A percentile compares a stretch with the other conserved stretches of the same genome.
phyloP scores from a whole-genome alignment of 1,284 basidiomycete species.

The Trametes polyzona region DNA sequence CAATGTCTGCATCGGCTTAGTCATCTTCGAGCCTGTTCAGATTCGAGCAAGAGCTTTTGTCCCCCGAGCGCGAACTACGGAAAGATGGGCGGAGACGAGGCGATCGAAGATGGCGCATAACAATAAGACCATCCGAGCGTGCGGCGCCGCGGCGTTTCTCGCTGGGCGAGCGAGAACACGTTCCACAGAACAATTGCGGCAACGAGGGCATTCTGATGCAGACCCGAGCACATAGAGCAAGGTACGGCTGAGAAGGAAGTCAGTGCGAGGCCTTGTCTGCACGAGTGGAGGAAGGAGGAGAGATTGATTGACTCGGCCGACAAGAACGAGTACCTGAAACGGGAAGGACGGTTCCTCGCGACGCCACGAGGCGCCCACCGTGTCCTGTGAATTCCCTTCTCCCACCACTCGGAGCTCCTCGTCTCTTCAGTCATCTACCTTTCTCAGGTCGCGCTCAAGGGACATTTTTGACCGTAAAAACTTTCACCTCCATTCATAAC shows the following conservation, averaged over 20 bases:
- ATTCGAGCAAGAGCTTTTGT: slow-evolving; percentile 31
- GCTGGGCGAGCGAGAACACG: slow-evolving; percentile 27
- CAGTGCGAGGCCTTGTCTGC: slow-evolving; percentile 11
- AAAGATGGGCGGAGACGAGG: slow-evolving; percentile 17
- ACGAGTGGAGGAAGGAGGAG: slow-evolving; percentile 8
- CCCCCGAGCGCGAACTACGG: slow-evolving; percentile 9
- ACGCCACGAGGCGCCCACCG: background rate
- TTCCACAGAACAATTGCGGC: slow-evolving; percentile 32
- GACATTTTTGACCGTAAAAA: no score
- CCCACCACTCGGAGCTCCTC: background rate
- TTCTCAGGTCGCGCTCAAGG: no score
- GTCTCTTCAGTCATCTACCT: no score
- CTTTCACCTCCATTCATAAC: no score
- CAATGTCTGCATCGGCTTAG: slow-evolving; percentile 30
- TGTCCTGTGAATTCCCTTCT: background rate
- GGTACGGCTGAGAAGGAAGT: background rate
- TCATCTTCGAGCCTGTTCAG: slow-evolving; percentile 31
- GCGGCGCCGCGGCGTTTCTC: slow-evolving; percentile 14
- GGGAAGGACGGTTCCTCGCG: slow-evolving; percentile 27
- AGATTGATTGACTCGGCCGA: slow-evolving; percentile 13
- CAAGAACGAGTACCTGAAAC: slow-evolving; percentile 20
- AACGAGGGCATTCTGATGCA: slow-evolving; percentile 15
- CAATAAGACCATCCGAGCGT: slow-evolving; percentile 30
- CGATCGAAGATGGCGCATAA: slow-evolving; percentile 35
- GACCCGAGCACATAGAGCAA: background rate